Base-by-base conservation (phyloP, 768 basidiomycete species). In the Astraeus odoratus region DNA sequence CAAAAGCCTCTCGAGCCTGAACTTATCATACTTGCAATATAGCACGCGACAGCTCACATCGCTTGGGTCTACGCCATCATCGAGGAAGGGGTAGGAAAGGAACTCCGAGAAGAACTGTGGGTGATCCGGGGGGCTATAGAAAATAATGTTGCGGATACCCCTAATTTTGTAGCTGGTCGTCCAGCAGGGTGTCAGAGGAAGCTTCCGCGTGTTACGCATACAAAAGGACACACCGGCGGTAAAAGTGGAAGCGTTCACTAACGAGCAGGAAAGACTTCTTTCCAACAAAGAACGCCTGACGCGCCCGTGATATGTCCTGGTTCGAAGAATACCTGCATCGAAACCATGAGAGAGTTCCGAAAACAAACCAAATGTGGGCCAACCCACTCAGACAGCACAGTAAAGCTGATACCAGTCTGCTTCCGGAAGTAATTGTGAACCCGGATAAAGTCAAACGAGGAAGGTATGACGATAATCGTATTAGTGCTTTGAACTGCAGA, bases 221-320 rank as follows among this genome's bases (percentile, higher is more conserved):
- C 10, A 7, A 12, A 6, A 29, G 27, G 34, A 61, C 70, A 35
- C 35, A 83, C 85, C 92, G 73, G 51, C 89, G 80, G 74, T 91
- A 97, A 64, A 98, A 99, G 65, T 99, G 94, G 73, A 97, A 98
- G n/a, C 96, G 81, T 60, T 99, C 96, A 55, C 88, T 95, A 58
- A 97, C 72, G 50, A 98, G 73, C 24, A 99, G 64, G 72, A 98
- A 90, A 0, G 85, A 72, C 53, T 84, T 90, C 54, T 84, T 82
- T 33, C 88, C 89, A 18, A 73, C 74, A 76, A 95, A 97, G 71
- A 99, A 98, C 0, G 85, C 79, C 54, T 93, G 88, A 35, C 96
- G 77, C 0, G 94, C 95, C 3, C 93, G 83, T 4, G 89, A 88
- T 51, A 99, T 95, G 44, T 98, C 95, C 63, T 88, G 83, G 52